Base-by-base conservation (phyloP, 176 grass and related monocot genomes). In the Rhynchospora pubera region DNA sequence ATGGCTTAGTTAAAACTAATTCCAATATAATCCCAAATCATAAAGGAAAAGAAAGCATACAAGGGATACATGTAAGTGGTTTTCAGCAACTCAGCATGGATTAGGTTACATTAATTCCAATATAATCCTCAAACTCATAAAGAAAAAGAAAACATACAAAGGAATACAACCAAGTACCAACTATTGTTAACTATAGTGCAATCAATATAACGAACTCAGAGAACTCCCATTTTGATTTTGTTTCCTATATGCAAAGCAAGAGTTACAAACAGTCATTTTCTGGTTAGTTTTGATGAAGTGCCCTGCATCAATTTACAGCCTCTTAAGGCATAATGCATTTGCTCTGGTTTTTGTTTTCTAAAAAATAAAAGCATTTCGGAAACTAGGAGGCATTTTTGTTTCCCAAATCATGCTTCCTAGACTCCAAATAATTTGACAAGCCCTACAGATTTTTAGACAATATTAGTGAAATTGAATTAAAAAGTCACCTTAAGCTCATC, bases 401-500 rank as follows among this genome's bases (percentile, higher is more conserved):
- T 71, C 43, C 39, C 32, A 34, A 34, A 34, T 34, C 67, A 71
- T 71, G 43, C 18, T 71, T 71, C 8, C 22, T 7, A 47, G 18
- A 22, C 42, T 21, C 18, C 11, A 3, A 70, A 43, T 71, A 21
- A 47, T 71, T 67, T 71, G 62, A 65, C 30, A 24, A 34, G 11
- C 13, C 5, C 3, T 65, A 32, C 10, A 22, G 3, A 46, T 22
- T 47, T 5, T 2, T 22, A 22, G 18, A 71, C 39, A 11, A 71
- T 6, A 47, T 71, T 71, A 47, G 9, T 11, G 18, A 21, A 65
- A 34, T 71, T 46, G 47, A 12, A 9, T 34, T 34, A 71, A 71
- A 71, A 22, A 47, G 9, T 60, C n/a, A 93, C 93, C 91, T 88
- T 89, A 42, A 97, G 61, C 71, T 97, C 85, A 11, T 93, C 93